Base-by-base conservation (phyloP, 257 asterid genomes). In the Catharanthus roseus region DNA sequence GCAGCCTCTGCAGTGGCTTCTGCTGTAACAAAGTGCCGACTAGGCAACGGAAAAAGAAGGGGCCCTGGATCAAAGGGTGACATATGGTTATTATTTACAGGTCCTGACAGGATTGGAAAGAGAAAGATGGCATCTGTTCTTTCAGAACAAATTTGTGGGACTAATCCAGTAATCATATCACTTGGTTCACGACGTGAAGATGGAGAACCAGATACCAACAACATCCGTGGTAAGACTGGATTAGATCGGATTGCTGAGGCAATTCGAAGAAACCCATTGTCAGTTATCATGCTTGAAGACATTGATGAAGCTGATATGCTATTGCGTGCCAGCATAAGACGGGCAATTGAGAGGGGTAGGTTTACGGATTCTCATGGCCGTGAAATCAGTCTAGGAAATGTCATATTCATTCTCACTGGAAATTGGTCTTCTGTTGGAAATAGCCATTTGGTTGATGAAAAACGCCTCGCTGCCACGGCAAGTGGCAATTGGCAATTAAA, bases 31-130 rank as follows among this genome's bases (percentile, higher is more conserved):
- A 75, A 83, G 29, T 85, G 96, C 77, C 82, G 86, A 74, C 83
- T 81, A 60, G 95, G 96, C 34, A 79, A 79, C 34, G 93, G 95
- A 11, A 89, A 82, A 72, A 83, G 69, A 5, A 81, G 84, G 16
- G 90, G 89, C 18, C 79, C 71, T 66, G 96, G 82, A 15, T 74
- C 86, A 6, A 88, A 90, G 71, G 95, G 96, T n/a, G 96, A 88
- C 65, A 63, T 77, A n/a, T 93, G 97, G 99, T 70, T 93, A 80
- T 67, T 93, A 72, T 91, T 93, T 57, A 80, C 91, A 0, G 99
- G 99, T 24, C 99, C 99, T 0, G 99, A 93, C 68, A 68, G 96
- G 53, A 78, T 81, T 6, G 97, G 90, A 29, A 93, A 89, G 90
- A 85, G 80, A 81, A 93, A 89, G 84, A 82, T 93, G 93, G 95